Evolutionary conservation across 768 basidiomycete species (phyloP).

Genomic region (Hericium alpestre): DNA sequence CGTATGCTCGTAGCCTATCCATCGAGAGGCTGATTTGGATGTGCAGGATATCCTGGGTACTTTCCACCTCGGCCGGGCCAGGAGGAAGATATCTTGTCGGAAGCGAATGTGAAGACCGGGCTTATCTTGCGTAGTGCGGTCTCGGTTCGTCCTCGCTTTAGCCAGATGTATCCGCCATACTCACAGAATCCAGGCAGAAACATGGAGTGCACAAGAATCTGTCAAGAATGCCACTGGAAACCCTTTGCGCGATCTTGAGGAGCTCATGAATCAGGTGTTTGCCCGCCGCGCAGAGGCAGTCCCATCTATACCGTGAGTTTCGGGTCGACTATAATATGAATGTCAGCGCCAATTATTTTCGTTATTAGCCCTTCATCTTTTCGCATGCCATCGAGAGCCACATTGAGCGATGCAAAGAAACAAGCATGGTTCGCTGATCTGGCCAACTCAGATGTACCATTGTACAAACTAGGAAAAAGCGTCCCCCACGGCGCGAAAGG

Average conservation of each 20-base stretch:
- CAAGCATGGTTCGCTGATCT: slow-evolving; percentile 77
- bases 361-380: slow-evolving; percentile 49
- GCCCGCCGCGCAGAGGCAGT: slow-evolving; percentile 45
- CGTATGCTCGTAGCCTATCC: background rate
- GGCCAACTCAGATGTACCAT: slow-evolving; percentile 69
- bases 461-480: slow-evolving; percentile 73
- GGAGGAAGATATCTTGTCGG: slow-evolving; percentile 64
- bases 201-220: slow-evolving; percentile 46
- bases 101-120: slow-evolving; percentile 55
- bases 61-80: slow-evolving; percentile 66
- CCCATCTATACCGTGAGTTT: slow-evolving; percentile 54
- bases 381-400: slow-evolving; percentile 74
- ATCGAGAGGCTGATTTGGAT: background rate
- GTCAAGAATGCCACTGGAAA: slow-evolving; percentile 41
- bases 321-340: background rate
- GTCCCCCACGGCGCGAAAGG: slow-evolving; percentile 84
- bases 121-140: slow-evolving; percentile 44
- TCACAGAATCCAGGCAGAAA: slow-evolving; percentile 39
- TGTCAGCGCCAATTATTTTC: background rate
- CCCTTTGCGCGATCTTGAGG: slow-evolving; percentile 52
- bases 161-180: background rate
- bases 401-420: slow-evolving; percentile 69
- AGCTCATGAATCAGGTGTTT: slow-evolving; percentile 71
- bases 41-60: slow-evolving; percentile 63
- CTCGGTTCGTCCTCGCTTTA: slow-evolving; percentile 33